Evolutionary conservation across 805 yeast species (phyloP), one percentile per base, ranked within the genome.

Genomic region (Teunomyces aglyptinius): DNA sequence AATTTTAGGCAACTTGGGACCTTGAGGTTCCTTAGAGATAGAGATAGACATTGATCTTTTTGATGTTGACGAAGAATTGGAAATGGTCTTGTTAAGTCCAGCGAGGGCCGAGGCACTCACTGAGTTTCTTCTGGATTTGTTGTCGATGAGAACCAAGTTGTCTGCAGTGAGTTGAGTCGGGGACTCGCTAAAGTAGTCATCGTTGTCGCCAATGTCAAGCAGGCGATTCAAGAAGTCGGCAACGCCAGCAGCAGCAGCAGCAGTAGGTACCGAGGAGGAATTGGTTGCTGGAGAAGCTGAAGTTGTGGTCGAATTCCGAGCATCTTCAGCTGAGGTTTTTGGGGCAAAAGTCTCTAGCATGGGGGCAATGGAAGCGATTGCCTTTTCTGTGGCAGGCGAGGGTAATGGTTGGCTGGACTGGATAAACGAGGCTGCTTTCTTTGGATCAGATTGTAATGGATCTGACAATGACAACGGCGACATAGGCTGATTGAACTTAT

Each of bases 281-380:
- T 20, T 24, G 18, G 41, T 24, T 12, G 20, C 38, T 13, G 40
- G 45, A 8, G 48, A 16, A 20, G 44, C 55, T 60, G 18, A 58
- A 34, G 40, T 54, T 55, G 63, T 70, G 54, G 73, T 72, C n/a
- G 33, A 38, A n/a, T 19, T 13, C 16, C 15, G 24, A 38, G 41
- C 42, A 41, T 52, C 56, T 26, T 53, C 56, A 11, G 80, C 73
- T 0, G 85, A 77, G 0, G 90, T 78, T 58, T 85, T 86, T 4
- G 94, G 94, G 4, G 81, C 77, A 62, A 85, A 87, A 1, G 80
- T 74, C 59, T 84, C 90, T 34, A 87, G 64, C 59, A 86, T 85
- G 2, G 95, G 94, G 0, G 92, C 92, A 38, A 86, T 81, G 0
- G 89, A 78, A 8, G 88, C 91, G 73, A 86, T 83, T 10, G 92